A percentile compares a stretch with the other conserved stretches of the same genome.
These are phyloP conservation scores for Gossypium mustelinum DNA, from an alignment of 345 rosid genomes.

Conservation along the genomic window DNA sequence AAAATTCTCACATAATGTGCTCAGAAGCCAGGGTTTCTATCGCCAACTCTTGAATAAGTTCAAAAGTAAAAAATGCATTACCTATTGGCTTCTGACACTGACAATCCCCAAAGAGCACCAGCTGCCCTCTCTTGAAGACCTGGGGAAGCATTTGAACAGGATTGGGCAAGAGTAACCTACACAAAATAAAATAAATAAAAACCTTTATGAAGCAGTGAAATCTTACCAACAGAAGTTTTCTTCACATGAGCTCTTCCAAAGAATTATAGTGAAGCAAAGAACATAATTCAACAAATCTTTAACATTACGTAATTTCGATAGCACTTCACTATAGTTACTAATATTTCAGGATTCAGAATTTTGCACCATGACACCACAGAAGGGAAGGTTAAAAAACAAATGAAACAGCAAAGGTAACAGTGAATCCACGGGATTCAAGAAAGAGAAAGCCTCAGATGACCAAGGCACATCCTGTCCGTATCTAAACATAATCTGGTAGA, in stretches of 20 bases:
- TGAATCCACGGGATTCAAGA: not conserved
- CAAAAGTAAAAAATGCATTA: constrained; percentile 19
- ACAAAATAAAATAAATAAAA: constrained; percentile 17
- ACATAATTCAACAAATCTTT: not conserved
- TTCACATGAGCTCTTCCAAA: constrained; percentile 5
- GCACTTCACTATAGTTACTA: not conserved
- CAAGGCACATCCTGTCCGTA: not conserved
- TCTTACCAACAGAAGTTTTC: constrained; percentile 7
- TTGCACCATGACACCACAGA: not conserved
- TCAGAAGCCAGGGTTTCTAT: not conserved
- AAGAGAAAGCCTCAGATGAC: not conserved
- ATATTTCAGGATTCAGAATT: not conserved
- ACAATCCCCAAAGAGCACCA: constrained; percentile 97
- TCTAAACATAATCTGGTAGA: not conserved
- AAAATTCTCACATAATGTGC: not conserved
- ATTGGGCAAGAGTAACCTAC: constrained; percentile 82
- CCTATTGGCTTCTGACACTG: constrained; percentile 97
- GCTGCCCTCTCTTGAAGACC: constrained; percentile 99
- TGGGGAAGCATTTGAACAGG: constrained; percentile 80
- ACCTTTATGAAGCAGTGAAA: constrained; percentile 14
- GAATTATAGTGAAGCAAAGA: constrained; percentile 1
- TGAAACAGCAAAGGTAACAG: not conserved
- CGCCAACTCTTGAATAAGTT: not conserved
- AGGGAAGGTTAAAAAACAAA: not conserved
- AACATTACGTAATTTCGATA: not conserved